Base-by-base conservation (phyloP, 2,329 filamentous ascomycete species). In the Colletotrichum nymphaeae region DNA sequence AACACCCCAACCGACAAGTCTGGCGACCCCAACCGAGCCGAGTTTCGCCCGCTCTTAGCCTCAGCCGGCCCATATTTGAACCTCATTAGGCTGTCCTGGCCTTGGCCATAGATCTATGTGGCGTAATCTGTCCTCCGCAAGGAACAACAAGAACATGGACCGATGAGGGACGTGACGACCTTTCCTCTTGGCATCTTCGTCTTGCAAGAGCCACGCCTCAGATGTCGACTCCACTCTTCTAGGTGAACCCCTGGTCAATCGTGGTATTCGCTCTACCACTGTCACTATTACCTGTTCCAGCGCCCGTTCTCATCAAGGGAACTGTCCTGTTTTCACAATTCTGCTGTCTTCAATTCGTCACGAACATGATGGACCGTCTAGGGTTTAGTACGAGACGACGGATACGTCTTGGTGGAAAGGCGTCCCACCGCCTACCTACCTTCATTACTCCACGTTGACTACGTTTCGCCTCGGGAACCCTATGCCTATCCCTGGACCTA, bases 201-300 rank as follows among this genome's bases (percentile, higher is more conserved):
- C 42, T 66, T 37, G 63, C 53, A 69, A 69, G 28, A 55, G 35
- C 28, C 49, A 56, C 37, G 32, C 46, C 66, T 70, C 69, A 67
- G 59, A 46, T 59, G 53, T 63, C 55, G 70, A 73, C 70, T 65
- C 70, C 70, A 73, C 70, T 65, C 42, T 64, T 22, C 49, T 52
- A 62, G 16, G 55, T 59, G 53, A 64, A 56, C 70, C 70, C 70
- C 67, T 64, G 70, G 60, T 65, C 60, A 67, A 69, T 73, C 53
- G 69, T 73, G 66, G 42, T 6, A 46, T 19, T 73, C 67, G 67
- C 70, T 60, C 22, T 53, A 46, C 30, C 22, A n/a, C 57, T 68
- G 58, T 55, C 32, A 46, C 42, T 24, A 16, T 7, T 5, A 56
- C 42, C 56, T 35, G 26, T 22, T 7, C 11, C 49, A 24, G 52